Evolutionary conservation across 2,329 filamentous ascomycete species (phyloP), one percentile per base, ranked within the genome.

Genomic region (Biscogniauxia sp.): DNA sequence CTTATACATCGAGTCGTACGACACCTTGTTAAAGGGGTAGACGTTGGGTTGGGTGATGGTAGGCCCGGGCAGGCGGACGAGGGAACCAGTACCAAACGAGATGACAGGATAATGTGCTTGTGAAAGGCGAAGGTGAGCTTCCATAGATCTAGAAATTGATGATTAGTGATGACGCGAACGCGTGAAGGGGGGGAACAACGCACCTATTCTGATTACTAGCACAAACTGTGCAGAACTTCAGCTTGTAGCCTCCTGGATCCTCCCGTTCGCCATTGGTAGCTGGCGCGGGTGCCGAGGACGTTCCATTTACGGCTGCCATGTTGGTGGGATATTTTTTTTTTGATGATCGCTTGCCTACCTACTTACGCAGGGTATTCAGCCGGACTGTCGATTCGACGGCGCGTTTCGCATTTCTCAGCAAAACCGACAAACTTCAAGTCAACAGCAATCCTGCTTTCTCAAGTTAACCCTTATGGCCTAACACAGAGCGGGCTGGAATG

Each of bases 171-270:
- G 37, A 19, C 50, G 28, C n/a, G n/a, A 49, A 37, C 51, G 23
- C 28, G 9, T 9, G n/a, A 20, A 26, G 8, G 11, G 37, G 20
- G 37, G 28, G 45, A 58, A 37, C 4, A 13, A 71, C 82, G 65
- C 82, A 96, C 87, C 95, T 88, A 73, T 99, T 99, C 76, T 99
- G 93, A 72, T 99, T 99, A 72, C 93, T 97, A 7, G 95, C 95
- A 78, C 95, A 99, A n/a, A 99, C 94, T 2, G 95, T 98, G 81
- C 93, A 97, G 78, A 98, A 97, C 73, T 91, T 96, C 64, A 99
- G 84, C 78, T 95, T 97, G 83, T 88, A 97, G 56, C 83, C 85
- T n/a, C 79, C 80, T 25, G 80, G 77, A 19, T 81, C 80, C 51
- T 84, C 80, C 15, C 79, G 76, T 25, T 79, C 77, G 58, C 79